Conservation (phyloP, 805 yeast species). For the Candida yuanshanica region DNA sequence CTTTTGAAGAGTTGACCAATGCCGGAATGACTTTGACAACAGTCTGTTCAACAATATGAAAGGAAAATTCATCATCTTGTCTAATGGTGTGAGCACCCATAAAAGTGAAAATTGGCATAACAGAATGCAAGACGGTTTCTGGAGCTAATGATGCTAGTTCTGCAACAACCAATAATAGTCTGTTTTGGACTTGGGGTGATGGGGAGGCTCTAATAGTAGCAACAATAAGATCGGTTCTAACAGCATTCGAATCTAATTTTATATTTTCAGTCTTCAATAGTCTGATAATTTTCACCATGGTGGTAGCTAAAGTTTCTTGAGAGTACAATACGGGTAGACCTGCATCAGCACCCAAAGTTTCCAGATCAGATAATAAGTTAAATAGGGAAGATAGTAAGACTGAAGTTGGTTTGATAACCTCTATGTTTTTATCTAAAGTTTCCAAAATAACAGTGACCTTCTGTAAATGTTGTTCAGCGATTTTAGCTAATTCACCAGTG, state of each 20-base stretch:
- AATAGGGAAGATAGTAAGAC: conserved; percentile 48
- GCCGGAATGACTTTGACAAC: conserved; percentile 90
- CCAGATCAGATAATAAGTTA: conserved; percentile 64
- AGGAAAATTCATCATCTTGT: conserved; percentile 94
- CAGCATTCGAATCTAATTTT: conserved; percentile 52
- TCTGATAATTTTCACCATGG: conserved; percentile 68
- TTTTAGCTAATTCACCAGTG: conserved; percentile 56
- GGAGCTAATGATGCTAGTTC: conserved; percentile 86
- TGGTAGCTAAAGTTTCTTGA: conserved; percentile 84
- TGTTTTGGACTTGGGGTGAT: conserved; percentile 93
- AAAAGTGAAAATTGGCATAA: conserved; percentile 98
- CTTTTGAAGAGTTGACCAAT: conserved; percentile 44
- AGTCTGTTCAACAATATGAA: conserved; percentile 88
- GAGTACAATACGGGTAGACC: conserved; percentile 86
- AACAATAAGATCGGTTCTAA: conserved; percentile 87
- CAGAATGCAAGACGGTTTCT: conserved; percentile 87
- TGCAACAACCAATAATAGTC: conserved; percentile 76
- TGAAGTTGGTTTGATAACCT: conserved; percentile 31
- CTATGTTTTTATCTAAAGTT: conserved; percentile 51
- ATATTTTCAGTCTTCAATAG: conserved; percentile 38
- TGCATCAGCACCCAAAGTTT: conserved; percentile 85
- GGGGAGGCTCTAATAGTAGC: conserved; percentile 83
- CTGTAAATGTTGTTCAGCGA: conserved; percentile 75
- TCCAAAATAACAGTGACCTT: conserved; percentile 78
- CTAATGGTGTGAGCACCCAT: conserved; percentile 98